Conservation (phyloP, 352 stramenopile genomes). For the Globisporangium spinosum region DNA sequence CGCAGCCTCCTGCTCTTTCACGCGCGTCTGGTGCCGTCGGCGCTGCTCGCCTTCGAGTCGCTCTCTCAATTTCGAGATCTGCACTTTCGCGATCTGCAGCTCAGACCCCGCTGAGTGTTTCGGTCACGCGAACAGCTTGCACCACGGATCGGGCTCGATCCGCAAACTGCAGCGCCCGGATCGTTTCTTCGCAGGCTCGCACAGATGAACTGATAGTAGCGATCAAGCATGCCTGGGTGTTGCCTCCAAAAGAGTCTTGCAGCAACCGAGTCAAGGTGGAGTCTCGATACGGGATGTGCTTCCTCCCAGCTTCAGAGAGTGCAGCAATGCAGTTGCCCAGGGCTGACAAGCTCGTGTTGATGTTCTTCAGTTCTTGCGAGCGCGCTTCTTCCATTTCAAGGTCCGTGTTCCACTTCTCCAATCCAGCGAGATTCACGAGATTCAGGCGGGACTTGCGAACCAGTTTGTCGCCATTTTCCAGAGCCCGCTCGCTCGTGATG, state of each 20-base stretch:
- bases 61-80: slow-evolving; percentile 53
- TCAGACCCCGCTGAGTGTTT: slow-evolving; percentile 49
- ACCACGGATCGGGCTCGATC: slow-evolving; percentile 71
- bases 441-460: slow-evolving; percentile 56
- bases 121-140: slow-evolving; percentile 69
- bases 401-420: slow-evolving; percentile 83
- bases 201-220: slow-evolving; percentile 54
- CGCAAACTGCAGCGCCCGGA: slow-evolving; percentile 76
- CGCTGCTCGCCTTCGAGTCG: slow-evolving; percentile 46
- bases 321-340: slow-evolving; percentile 91
- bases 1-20: slow-evolving; percentile 56
- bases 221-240: slow-evolving; percentile 69
- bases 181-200: slow-evolving; percentile 55
- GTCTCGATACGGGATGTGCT: slow-evolving; percentile 90
- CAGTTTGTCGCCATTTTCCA: slow-evolving; percentile 35
- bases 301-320: slow-evolving; percentile 67
- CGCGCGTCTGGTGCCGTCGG: slow-evolving; percentile 38
- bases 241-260: slow-evolving; percentile 78
- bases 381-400: slow-evolving; percentile 67
- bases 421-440: slow-evolving; percentile 75
- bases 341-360: slow-evolving; percentile 89
- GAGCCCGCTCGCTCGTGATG: slow-evolving; percentile 38
- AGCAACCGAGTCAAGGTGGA: slow-evolving; percentile 87
- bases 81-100: slow-evolving; percentile 49
- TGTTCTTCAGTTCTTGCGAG: slow-evolving; percentile 83